Percentiles rank a stretch among this genome's conserved stretches.
Evolutionary conservation across 495 filamentous ascomycete species (phyloP).

Genomic region (Choiromyces venosus): DNA sequence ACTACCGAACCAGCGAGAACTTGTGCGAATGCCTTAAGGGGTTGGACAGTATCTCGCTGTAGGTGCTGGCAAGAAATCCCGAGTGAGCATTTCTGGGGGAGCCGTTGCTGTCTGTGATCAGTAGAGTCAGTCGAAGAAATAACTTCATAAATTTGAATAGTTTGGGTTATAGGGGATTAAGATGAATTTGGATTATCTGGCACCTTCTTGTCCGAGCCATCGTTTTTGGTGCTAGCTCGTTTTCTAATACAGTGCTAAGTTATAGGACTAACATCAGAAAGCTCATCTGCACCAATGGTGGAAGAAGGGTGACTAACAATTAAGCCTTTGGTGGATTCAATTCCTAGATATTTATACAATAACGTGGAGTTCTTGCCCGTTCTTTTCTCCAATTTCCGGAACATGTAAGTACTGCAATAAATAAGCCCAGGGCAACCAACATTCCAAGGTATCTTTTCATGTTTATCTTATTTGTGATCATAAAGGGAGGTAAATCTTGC

Average conservation of each 20-base stretch:
- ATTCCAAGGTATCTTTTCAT: too few species aligned
- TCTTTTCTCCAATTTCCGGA: neutral
- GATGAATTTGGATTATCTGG: neutral
- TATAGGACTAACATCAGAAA: neutral
- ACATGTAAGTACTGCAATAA: neutral
- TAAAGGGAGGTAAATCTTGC: too few species aligned
- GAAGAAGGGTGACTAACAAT: neutral
- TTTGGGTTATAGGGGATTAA: neutral
- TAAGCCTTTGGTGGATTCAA: neutral
- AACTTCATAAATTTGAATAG: neutral
- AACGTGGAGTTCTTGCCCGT: neutral
- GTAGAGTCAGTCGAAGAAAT: neutral
- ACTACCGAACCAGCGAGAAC: too few species aligned
- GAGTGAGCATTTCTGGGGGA: neutral
- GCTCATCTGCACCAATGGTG: neutral
- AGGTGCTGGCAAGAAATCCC: neutral
- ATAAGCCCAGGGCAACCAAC: too few species aligned
- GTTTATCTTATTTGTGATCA: too few species aligned
- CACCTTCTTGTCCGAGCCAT: neutral
- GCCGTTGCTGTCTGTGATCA: neutral
- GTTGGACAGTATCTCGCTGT: neutral
- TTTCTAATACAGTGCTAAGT: too few species aligned
- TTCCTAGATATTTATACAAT: neutral
- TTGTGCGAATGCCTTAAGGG: too few species aligned
- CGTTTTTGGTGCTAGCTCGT: too few species aligned